Percentiles rank a stretch among this genome's conserved stretches.
phyloP scores from a whole-genome alignment of 441 rosid species.

The Populus tomentosa region DNA sequence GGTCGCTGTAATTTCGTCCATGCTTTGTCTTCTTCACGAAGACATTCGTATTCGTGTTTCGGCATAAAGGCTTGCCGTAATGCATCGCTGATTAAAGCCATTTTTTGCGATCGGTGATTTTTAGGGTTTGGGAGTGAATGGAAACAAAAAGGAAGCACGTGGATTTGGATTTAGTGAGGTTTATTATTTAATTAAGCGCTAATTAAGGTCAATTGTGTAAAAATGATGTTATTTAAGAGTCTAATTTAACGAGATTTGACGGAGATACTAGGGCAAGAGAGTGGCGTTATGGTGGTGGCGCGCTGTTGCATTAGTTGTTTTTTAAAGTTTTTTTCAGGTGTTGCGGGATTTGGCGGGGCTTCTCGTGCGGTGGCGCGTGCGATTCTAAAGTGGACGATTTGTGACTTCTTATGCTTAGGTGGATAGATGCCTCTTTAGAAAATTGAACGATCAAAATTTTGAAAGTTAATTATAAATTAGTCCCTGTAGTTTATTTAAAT shows the following conservation, averaged over 20 bases:
- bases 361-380: not conserved
- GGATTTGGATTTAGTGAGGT: not conserved
- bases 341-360: not conserved
- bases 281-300: not conserved
- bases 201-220: too few species aligned
- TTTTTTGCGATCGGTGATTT: constrained; percentile 1
- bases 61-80: constrained; percentile 90
- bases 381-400: not conserved
- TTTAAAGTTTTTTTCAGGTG: not conserved
- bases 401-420: not conserved
- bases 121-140: not conserved
- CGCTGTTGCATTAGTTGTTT: not conserved
- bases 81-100: constrained; percentile 82
- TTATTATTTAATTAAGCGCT: not conserved
- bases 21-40: constrained; percentile 73
- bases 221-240: too few species aligned
- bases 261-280: too few species aligned
- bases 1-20: constrained; percentile 78
- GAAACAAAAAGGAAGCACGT: not conserved
- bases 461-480: too few species aligned
- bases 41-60: constrained; percentile 73
- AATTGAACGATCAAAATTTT: too few species aligned
- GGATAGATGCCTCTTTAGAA: too few species aligned
- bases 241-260: too few species aligned
- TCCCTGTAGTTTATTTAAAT: too few species aligned